phyloP scores from a whole-genome alignment of 345 rosid species.

The Populus alba region DNA sequence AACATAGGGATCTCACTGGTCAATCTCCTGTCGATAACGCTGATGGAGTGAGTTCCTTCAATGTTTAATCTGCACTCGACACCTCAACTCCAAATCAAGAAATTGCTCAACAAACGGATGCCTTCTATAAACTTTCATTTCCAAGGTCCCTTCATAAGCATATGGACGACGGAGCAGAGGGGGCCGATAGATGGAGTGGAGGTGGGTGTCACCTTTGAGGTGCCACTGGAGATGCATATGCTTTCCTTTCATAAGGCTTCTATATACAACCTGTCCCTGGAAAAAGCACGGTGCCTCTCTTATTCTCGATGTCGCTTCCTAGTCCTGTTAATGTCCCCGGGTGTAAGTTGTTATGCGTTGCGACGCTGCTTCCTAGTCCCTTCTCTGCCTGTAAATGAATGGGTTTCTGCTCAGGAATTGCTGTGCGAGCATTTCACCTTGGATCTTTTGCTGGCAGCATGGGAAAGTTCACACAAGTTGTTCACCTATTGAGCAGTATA shows the following conservation, averaged over 20 bases:
- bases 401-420: background rate
- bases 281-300: background rate
- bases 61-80: background rate
- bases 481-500: conserved; percentile 20
- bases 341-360: background rate
- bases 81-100: conserved; percentile 1
- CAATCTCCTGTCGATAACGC: background rate
- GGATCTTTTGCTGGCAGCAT: conserved; percentile 8
- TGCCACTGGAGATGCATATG: no score
- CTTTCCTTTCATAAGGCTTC: background rate
- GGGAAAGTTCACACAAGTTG: conserved; percentile 24
- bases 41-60: background rate
- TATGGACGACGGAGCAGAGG: no score
- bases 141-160: conserved; percentile 3
- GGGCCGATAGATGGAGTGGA: no score
- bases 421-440: background rate
- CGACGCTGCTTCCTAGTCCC: background rate
- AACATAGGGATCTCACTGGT: background rate
- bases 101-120: conserved; percentile 8
- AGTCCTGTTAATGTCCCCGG: background rate
- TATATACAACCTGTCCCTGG: background rate
- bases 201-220: no score
- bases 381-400: background rate
- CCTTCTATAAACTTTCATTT: conserved; percentile 11
- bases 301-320: conserved; percentile 4